Evolutionary conservation across 805 yeast genomes (phyloP), one percentile per base, ranked within the genome.

Genomic region (Torulaspora quercuum): DNA sequence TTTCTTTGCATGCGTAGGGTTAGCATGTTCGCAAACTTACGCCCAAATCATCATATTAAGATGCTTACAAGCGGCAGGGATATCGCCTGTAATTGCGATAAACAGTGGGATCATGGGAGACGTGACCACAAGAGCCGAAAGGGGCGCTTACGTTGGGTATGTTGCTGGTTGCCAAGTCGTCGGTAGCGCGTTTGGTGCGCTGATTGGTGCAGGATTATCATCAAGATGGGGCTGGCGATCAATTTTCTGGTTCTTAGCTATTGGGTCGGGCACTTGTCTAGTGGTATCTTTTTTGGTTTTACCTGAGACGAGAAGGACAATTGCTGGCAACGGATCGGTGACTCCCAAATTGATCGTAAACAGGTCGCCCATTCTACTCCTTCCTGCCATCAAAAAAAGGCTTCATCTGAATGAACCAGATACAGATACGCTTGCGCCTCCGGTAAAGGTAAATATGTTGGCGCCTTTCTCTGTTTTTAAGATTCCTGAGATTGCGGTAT

Each of bases 161-260:
- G 74, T 76, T 1, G 55, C 75, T 11, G 90, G 94, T 0, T 64
- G 79, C 27, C 76, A 80, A 11, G 68, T 82, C 20, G 48, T 82
- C 6, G 95, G 95, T 1, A 81, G 80, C 50, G 87, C 86, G 2
- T 68, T 86, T 44, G 90, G 94, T 7, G 86, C 94, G 0, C 62
- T 88, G n/a, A 63, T 86, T 14, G 84, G 66, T 39, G 72, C 72
- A 6, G 63, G 58, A 0, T 46, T 67, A 14, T 53, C 65, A 2
- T 68, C 75, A 3, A 59, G 65, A 14, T 66, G 69, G 48, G 68
- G 76, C 12, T 87, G 95, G 95, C 68, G 89, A 48, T 76, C 87
- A 0, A 73, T 80, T n/a, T 82, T 83, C 49, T 77, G 86, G 77
- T 83, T 87, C 44, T 59, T 83, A 34, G 77, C 83, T 1, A 78